phyloP scores from a whole-genome alignment of 768 basidiomycete genomes.

The Russula sp. region DNA sequence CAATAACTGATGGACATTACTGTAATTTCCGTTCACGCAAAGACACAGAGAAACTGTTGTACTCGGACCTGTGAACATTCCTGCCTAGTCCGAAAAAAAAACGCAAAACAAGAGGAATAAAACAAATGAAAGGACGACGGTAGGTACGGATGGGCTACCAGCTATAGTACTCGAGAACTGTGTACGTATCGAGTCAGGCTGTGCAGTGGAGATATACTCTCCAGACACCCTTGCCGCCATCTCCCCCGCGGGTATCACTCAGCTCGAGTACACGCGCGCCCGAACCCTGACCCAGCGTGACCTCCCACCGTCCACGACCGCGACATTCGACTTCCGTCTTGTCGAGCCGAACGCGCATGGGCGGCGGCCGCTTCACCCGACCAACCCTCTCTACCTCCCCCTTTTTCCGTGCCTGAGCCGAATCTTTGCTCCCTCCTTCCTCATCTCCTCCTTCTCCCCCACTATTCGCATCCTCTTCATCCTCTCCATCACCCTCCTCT shows the following conservation, averaged over 20 bases:
- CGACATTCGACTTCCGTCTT: conserved; percentile 47
- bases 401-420: conserved; percentile 40
- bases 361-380: conserved; percentile 30
- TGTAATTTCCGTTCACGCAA: neutral
- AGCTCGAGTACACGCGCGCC: conserved; percentile 58
- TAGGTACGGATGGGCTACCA: neutral
- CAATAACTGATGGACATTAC: neutral
- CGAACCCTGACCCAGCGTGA: conserved; percentile 55
- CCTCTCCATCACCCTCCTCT: conserved; percentile 25
- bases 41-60: neutral
- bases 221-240: conserved; percentile 18
- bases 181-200: neutral
- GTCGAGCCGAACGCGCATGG: conserved; percentile 57
- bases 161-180: no score
- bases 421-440: neutral
- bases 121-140: neutral
- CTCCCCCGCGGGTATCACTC: conserved; percentile 41
- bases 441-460: neutral
- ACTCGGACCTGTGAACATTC: neutral
- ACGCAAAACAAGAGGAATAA: neutral
- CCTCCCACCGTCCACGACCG: conserved; percentile 55
- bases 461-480: neutral
- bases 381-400: conserved; percentile 32
- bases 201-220: conserved; percentile 22
- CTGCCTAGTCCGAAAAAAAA: neutral